Conservation (phyloP, 2,329 filamentous ascomycete genomes). For the Aspergillus clavatus region DNA sequence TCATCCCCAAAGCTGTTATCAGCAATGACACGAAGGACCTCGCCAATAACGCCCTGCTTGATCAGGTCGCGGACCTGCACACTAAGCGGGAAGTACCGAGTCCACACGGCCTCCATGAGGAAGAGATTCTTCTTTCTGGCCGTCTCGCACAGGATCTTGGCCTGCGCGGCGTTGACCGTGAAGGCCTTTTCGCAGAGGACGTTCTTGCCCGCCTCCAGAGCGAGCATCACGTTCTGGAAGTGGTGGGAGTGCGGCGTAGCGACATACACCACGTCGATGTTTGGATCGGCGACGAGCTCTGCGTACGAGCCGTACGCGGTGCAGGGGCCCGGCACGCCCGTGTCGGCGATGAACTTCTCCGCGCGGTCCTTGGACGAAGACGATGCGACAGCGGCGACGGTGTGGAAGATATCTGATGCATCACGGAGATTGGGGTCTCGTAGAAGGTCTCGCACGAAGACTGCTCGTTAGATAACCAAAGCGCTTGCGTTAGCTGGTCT, state of each 20-base stretch:
- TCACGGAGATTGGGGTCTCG: conserved; percentile 65
- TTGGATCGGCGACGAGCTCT: conserved; percentile 70
- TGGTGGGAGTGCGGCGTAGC: conserved; percentile 90
- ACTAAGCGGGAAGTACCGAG: conserved; percentile 79
- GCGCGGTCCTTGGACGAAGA: conserved; percentile 68
- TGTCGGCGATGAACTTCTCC: conserved; percentile 65
- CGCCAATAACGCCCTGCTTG: conserved; percentile 57
- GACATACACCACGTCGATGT: conserved; percentile 82
- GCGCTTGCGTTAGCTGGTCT: conserved; percentile 1
- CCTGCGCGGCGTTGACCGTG: conserved; percentile 75
- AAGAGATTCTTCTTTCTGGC: conserved; percentile 69
- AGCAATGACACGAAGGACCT: conserved; percentile 53
- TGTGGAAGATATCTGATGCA: conserved; percentile 69
- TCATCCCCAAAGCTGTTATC: conserved; percentile 61
- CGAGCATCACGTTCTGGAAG: conserved; percentile 86
- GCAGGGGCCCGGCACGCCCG: conserved; percentile 63
- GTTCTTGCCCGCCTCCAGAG: conserved; percentile 75
- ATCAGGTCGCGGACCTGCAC: conserved; percentile 58
- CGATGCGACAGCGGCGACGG: conserved; percentile 73
- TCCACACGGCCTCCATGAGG: conserved; percentile 88
- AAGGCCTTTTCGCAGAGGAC: conserved; percentile 90
- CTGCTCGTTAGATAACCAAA: conserved; percentile 29
- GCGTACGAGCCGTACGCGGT: conserved; percentile 75
- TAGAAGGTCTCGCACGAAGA: conserved; percentile 72
- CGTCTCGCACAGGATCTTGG: conserved; percentile 64